These are phyloP conservation scores for Phytophthora agathidicida DNA, from an alignment of 352 stramenopile species.

Conservation along the genomic window DNA sequence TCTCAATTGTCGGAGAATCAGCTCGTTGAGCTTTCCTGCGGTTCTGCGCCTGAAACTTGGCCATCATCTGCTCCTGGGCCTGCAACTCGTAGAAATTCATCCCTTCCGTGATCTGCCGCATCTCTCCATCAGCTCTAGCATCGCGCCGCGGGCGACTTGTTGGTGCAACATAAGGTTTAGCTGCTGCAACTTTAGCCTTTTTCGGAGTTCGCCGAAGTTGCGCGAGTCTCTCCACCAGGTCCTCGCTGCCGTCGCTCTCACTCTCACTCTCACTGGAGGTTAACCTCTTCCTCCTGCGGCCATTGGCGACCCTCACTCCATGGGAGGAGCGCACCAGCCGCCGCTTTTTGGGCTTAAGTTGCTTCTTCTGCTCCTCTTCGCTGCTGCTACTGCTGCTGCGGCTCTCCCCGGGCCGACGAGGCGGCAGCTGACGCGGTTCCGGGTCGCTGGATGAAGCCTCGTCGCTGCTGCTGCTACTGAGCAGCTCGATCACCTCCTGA, in stretches of 20 bases:
- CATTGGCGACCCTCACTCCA: not conserved
- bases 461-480: slow-evolving; percentile 27
- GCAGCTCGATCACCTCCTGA: slow-evolving; percentile 37
- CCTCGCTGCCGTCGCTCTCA: slow-evolving; percentile 15
- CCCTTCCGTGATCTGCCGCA: slow-evolving; percentile 38
- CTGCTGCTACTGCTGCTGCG: slow-evolving; percentile 10
- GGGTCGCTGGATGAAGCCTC: slow-evolving; percentile 16
- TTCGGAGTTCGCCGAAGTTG: slow-evolving; percentile 11
- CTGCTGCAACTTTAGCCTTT: slow-evolving; percentile 24
- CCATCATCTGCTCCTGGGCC: slow-evolving; percentile 52
- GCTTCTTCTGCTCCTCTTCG: slow-evolving; percentile 21
- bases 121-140: slow-evolving; percentile 9
- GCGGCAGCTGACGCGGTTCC: slow-evolving; percentile 9
- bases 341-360: slow-evolving; percentile 9
- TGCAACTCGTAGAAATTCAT: slow-evolving; percentile 59
- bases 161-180: slow-evolving; percentile 8
- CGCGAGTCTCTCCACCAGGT: slow-evolving; percentile 6
- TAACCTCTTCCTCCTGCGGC: slow-evolving; percentile 11
- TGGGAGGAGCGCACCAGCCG: slow-evolving; percentile 2
- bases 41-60: slow-evolving; percentile 42
- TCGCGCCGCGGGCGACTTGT: not conserved
- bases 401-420: not conserved
- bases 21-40: slow-evolving; percentile 12
- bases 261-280: slow-evolving; percentile 15
- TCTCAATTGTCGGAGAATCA: no score